Percentiles rank a stretch among this genome's conserved stretches.
Conservation (phyloP, 345 rosid species). For the Lepidium didymum region DNA sequence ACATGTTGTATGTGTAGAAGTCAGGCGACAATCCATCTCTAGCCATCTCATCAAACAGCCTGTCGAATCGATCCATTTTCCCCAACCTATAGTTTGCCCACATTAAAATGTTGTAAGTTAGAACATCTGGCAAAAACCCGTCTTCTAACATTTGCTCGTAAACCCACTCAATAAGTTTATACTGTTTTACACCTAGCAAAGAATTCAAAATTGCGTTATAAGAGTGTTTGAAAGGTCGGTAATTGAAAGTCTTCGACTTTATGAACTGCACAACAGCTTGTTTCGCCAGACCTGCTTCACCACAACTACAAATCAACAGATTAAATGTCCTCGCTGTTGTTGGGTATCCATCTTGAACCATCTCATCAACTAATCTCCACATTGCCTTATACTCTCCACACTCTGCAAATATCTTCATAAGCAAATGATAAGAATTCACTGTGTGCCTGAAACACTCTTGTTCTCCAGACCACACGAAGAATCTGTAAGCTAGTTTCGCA, state of each 20-base stretch:
- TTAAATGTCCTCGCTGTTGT: slow-evolving; percentile 79
- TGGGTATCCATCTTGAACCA: slow-evolving; percentile 63
- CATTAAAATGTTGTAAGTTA: slow-evolving; percentile 69
- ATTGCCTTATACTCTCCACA: slow-evolving; percentile 82
- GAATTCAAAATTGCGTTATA: slow-evolving; percentile 68
- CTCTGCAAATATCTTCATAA: slow-evolving; percentile 75
- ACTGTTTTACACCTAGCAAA: slow-evolving; percentile 49
- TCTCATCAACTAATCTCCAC: slow-evolving; percentile 88
- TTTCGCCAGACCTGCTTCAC: slow-evolving; percentile 66
- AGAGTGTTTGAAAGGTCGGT: slow-evolving; percentile 66
- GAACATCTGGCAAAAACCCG: slow-evolving; percentile 47
- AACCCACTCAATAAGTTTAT: slow-evolving; percentile 85
- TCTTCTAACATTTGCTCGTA: slow-evolving; percentile 67
- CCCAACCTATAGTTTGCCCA: slow-evolving; percentile 71
- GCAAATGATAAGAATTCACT: slow-evolving; percentile 49
- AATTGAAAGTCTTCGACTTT: slow-evolving; percentile 66
- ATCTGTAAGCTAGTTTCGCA: slow-evolving; percentile 63
- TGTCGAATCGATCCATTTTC: slow-evolving; percentile 54
- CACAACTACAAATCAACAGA: slow-evolving; percentile 70
- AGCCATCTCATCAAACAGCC: slow-evolving; percentile 75
- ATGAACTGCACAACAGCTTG: slow-evolving; percentile 74
- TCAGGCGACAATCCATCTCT: slow-evolving; percentile 58
- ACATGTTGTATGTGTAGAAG: slow-evolving; percentile 67
- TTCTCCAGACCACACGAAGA: slow-evolving; percentile 68
- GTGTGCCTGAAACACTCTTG: slow-evolving; percentile 63